phyloP scores from a whole-genome alignment of 179 eudicot species.

The Spergularia azorica region DNA sequence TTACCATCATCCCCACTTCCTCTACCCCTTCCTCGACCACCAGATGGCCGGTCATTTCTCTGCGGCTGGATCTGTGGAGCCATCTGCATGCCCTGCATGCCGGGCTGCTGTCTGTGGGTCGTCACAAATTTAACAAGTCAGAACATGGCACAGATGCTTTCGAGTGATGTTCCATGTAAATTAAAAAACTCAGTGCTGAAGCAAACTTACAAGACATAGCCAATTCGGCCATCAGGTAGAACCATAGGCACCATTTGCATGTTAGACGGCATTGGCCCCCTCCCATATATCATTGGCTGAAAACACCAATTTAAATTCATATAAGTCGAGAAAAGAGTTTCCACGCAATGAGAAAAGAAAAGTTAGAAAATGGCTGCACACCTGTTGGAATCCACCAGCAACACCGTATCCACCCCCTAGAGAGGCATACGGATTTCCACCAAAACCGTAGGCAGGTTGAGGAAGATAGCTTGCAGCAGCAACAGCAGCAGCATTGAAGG shows the following conservation, averaged over 20 bases:
- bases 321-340: not conserved
- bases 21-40: slow-evolving; percentile 15
- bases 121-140: slow-evolving; percentile 10
- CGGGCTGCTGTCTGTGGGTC: slow-evolving; percentile 76
- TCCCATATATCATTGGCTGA: slow-evolving; percentile 92
- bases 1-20: not conserved
- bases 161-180: not conserved
- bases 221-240: slow-evolving; percentile 94
- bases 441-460: slow-evolving; percentile 68
- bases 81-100: slow-evolving; percentile 45
- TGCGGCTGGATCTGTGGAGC: slow-evolving; percentile 11
- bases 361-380: slow-evolving; percentile 16
- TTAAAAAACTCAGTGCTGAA: not conserved
- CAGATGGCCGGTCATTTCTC: slow-evolving; percentile 14
- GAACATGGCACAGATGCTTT: slow-evolving; percentile 1
- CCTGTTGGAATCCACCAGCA: slow-evolving; percentile 80
- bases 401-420: slow-evolving; percentile 75
- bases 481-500: slow-evolving; percentile 30
- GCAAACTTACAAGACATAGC: slow-evolving; percentile 90
- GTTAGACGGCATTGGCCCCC: slow-evolving; percentile 96
- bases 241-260: slow-evolving; percentile 99
- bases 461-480: slow-evolving; percentile 55
- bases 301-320: slow-evolving; percentile 1
- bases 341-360: not conserved
- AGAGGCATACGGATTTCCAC: slow-evolving; percentile 66